Base-by-base conservation (phyloP, 768 basidiomycete species). In the Vararia minispora region DNA sequence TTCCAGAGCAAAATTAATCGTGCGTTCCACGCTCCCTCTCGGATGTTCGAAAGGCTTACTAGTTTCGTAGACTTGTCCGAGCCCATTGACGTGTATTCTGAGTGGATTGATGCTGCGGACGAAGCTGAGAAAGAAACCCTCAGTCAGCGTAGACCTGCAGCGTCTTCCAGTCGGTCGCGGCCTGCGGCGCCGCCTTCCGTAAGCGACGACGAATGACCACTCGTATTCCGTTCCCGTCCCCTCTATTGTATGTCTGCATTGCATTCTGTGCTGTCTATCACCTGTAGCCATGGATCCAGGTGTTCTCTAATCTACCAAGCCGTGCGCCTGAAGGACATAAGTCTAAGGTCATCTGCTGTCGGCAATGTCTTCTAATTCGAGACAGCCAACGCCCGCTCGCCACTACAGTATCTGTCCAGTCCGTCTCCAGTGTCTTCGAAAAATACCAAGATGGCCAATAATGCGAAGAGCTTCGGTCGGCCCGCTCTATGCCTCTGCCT, bases 81-180 rank as follows among this genome's bases (percentile, higher is more conserved):
- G 48, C 74, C 87, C 12, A 76, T 90, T 40, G 87, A 90, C 57
- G 84, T 90, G 22, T 90, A 88, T 56, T 87, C 86, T 6, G 84
- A 87, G 54, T 90, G 87, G 87, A 86, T 89, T 45, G 85, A 88
- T 55, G 85, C 85, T 34, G 82, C 84, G 5, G 85, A 88, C 55
- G 79, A 81, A 7, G 85, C 84, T 24, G 79, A 86, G 54, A 71
- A 65, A 42, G 75, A 80, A 34, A 72, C 71, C 13, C 65, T 67
- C 4, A 52, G 62, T 18, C 55, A 62, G 24, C 72, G 74, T 27
- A 72, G 77, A 29, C 67, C 73, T 3, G 61, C 57, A 25, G 68
- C 65, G 20, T 67, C 76, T 3, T 85, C 83, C 1, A 69, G 68
- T 35, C 57, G 67, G 49, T 48, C 54, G 14, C 52, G 48, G n/a